Evolutionary conservation across 2,329 filamentous ascomycete species (phyloP).

Genomic region (Reticulascus tulasneorum): DNA sequence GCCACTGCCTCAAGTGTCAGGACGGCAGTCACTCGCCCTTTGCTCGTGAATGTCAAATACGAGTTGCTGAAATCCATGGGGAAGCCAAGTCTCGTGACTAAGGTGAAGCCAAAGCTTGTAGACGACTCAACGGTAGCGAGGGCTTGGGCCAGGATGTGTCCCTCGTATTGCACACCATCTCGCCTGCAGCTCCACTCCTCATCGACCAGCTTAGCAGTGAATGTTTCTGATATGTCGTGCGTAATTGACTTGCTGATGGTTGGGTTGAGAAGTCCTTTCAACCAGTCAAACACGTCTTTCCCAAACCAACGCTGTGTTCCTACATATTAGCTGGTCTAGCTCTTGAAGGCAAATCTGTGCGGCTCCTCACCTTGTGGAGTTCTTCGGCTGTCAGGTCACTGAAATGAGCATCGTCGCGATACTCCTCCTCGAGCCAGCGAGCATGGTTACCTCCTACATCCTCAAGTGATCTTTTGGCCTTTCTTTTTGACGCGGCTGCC

Average conservation of each 20-base stretch:
- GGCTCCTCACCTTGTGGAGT: too few species aligned
- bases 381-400: conserved; percentile 20
- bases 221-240: conserved; percentile 18
- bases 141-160: conserved; percentile 18
- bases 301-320: conserved; percentile 35
- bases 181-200: conserved; percentile 17
- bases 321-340: too few species aligned
- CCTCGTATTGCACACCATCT: conserved; percentile 6
- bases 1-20: conserved; percentile 22
- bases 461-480: conserved; percentile 21
- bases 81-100: conserved; percentile 15
- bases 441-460: conserved; percentile 25
- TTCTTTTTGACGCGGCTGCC: neutral
- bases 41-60: conserved; percentile 21
- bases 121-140: conserved; percentile 17
- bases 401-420: conserved; percentile 27
- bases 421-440: conserved; percentile 35
- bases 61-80: conserved; percentile 20
- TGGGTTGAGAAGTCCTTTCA: conserved; percentile 17
- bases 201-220: conserved; percentile 19
- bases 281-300: conserved; percentile 24
- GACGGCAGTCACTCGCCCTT: conserved; percentile 18
- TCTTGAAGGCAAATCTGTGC: too few species aligned
- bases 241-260: conserved; percentile 22
- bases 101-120: conserved; percentile 23